phyloP scores from a whole-genome alignment of 2,329 filamentous ascomycete genomes.

The Diplodia seriata region DNA sequence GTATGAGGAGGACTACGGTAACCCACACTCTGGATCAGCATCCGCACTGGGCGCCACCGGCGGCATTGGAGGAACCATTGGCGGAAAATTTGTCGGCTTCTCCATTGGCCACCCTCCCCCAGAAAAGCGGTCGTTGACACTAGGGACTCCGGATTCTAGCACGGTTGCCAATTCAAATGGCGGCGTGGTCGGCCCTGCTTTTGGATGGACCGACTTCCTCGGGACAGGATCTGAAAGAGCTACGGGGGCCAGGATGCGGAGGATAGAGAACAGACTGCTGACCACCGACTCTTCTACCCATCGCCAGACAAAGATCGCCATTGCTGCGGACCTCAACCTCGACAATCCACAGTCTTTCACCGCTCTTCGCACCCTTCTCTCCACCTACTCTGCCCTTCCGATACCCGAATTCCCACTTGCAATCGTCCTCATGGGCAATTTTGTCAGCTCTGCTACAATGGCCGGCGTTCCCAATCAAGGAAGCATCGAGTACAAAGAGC shows the following conservation, averaged over 20 bases:
- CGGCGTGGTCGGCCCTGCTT: conserved; percentile 54
- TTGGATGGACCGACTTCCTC: conserved; percentile 97
- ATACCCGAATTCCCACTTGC: conserved; percentile 72
- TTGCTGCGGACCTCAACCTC: conserved; percentile 63
- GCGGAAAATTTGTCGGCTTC: conserved; percentile 89
- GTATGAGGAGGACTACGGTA: conserved; percentile 91
- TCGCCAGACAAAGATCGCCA: conserved; percentile 44
- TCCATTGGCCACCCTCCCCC: conserved; percentile 91
- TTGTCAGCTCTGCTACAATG: conserved; percentile 66
- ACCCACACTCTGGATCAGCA: conserved; percentile 65
- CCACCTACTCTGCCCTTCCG: conserved; percentile 70
- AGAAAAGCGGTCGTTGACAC: conserved; percentile 79
- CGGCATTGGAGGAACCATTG: conserved; percentile 87
- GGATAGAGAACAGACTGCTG: conserved; percentile 74
- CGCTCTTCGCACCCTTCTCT: conserved; percentile 80
- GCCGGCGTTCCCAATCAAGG: conserved; percentile 73
- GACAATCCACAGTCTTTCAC: conserved; percentile 83
- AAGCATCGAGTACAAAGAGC: conserved; percentile 96
- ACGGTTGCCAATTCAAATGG: conserved; percentile 61
- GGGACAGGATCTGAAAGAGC: conserved; percentile 90
- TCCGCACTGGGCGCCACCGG: conserved; percentile 71
- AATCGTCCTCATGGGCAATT: conserved; percentile 87
- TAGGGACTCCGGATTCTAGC: conserved; percentile 59
- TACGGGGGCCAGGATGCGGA: conserved; percentile 81
- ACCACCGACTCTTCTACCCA: conserved; percentile 41